These are phyloP conservation scores for Daedaleopsis nitida DNA, from an alignment of 768 basidiomycete species.

Conservation along the genomic window DNA sequence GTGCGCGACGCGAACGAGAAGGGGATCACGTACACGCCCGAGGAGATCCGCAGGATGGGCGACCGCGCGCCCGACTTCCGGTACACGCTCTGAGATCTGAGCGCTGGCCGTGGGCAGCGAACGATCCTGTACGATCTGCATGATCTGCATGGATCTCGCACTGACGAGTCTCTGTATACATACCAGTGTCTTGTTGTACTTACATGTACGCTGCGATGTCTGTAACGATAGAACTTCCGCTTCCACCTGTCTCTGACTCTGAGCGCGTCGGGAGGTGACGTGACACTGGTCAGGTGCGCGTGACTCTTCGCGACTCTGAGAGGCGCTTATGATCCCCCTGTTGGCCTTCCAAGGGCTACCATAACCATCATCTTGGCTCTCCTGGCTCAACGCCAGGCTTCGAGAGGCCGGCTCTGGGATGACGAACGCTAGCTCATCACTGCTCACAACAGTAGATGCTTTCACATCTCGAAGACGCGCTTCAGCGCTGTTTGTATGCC, in stretches of 20 bases:
- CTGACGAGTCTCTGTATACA: no score
- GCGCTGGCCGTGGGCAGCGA: neutral
- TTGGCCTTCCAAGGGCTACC: no score
- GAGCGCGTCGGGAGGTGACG: neutral
- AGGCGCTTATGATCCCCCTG: no score
- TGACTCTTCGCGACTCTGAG: neutral
- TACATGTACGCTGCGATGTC: neutral
- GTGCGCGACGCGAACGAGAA: slow-evolving; percentile 38
- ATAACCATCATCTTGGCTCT: no score
- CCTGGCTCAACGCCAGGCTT: no score
- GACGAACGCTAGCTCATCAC: no score
- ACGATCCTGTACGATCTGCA: no score
- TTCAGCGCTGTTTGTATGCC: no score
- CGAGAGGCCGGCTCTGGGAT: no score
- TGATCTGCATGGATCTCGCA: no score
- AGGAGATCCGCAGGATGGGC: slow-evolving; percentile 44
- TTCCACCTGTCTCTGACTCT: neutral
- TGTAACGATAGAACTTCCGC: neutral
- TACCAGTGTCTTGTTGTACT: neutral
- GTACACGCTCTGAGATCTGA: slow-evolving; percentile 47
- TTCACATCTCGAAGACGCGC: no score
- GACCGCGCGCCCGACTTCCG: slow-evolving; percentile 65
- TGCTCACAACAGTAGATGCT: no score
- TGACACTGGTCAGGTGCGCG: neutral
- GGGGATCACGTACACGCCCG: slow-evolving; percentile 26